Evolutionary conservation across 768 basidiomycete genomes (phyloP), one percentile per base, ranked within the genome.

Genomic region (Pholiota conissans): DNA sequence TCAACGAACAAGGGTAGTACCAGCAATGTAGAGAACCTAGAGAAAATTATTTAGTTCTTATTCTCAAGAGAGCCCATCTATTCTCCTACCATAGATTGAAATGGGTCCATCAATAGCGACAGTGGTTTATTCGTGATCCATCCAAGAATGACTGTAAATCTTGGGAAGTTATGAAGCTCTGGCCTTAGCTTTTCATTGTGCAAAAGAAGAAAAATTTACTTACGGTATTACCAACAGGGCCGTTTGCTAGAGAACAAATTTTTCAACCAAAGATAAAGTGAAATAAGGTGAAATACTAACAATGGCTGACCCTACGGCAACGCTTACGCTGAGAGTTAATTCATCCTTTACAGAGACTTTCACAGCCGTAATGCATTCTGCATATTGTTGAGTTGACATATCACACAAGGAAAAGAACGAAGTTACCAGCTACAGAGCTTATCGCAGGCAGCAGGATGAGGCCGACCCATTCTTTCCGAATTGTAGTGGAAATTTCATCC

Each of bases 401-500:
- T n/a, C 20, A 27, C 13, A 22, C 2, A 18, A 11, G 18, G 30
- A 13, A 18, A 54, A 24, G 5, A n/a, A 45, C 8, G 46, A 16
- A 32, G 13, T 20, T 34, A 89, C 90, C 90, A 67, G 91, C 89
- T 30, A 93, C 77, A 13, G 88, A 89, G 30, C 85, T 89, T 37
- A 95, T 89, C 16, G 88, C 86, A 3, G 95, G 95, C 9, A 98
- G 80, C 13, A 98, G 69, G 63, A 98, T 93, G 32, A 98, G 74
- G 14, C 87, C 94, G 56, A 95, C 80, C 87, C 93, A 98, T 69
- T 94, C 90, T 61, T 91, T 90, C 66, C 84, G 88, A 60, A 98
- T 84, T 3, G 77, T 77, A 18, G 66, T 73, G 1, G 89, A 87
- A 52, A 96, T 76, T 35, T 84, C 86, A 67, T 93, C 84, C 84